Evolutionary conservation across 805 yeast genomes (phyloP).

Genomic region (Hanseniaspora lindneri): DNA sequence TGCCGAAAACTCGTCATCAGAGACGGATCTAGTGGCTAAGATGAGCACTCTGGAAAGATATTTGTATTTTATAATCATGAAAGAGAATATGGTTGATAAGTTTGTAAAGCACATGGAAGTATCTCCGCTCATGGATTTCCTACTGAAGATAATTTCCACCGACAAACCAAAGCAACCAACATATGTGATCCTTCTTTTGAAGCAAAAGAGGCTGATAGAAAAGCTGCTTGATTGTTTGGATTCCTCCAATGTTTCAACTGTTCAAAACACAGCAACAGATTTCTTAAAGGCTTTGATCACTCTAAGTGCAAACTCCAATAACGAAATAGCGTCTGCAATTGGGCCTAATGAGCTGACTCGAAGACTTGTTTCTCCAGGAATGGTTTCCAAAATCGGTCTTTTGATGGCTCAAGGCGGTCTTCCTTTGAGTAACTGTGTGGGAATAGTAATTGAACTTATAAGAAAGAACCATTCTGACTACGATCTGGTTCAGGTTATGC

Average conservation of each 20-base stretch:
- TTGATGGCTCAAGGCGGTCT: conserved; percentile 76
- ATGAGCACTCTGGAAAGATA: conserved; percentile 25
- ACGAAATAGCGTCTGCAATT: conserved; percentile 75
- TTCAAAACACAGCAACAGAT: conserved; percentile 90
- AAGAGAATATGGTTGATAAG: conserved; percentile 59
- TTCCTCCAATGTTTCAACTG: conserved; percentile 54
- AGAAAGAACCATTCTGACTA: conserved; percentile 94
- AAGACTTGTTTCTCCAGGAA: conserved; percentile 67
- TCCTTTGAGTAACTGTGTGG: conserved; percentile 87
- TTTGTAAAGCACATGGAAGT: conserved; percentile 80
- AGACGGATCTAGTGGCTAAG: background rate
- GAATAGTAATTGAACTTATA: conserved; percentile 85
- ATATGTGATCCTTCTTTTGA: conserved; percentile 67
- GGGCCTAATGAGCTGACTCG: conserved; percentile 94
- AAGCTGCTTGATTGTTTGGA: conserved; percentile 58
- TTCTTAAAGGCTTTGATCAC: conserved; percentile 88
- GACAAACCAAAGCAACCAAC: conserved; percentile 85
- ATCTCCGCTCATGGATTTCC: conserved; percentile 87
- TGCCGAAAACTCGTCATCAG: background rate
- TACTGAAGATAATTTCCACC: conserved; percentile 78
- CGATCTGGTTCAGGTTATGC: conserved; percentile 75
- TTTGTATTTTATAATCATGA: conserved; percentile 51
- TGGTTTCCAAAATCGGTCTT: conserved; percentile 53
- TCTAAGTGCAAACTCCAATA: conserved; percentile 82
- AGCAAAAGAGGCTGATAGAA: conserved; percentile 61